These are phyloP conservation scores for Zalaria sp. DNA, from an alignment of 2,329 filamentous ascomycete genomes.

Conservation along the genomic window DNA sequence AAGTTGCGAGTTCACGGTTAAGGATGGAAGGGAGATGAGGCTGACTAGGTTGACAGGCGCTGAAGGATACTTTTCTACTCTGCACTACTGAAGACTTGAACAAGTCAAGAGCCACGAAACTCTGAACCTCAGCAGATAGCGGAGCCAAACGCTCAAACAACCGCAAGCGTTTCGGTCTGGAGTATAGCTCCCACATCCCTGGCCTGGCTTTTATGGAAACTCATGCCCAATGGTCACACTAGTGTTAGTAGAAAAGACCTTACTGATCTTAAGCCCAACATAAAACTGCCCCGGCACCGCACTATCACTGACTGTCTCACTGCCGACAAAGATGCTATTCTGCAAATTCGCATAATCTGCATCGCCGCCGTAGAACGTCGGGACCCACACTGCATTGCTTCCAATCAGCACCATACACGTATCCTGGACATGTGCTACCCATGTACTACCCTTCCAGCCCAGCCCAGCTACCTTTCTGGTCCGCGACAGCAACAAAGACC, in stretches of 20 bases:
- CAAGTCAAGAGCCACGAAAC: too few relatives aligned
- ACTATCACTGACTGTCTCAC: not conserved
- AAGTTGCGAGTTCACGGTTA: slow-evolving; percentile 16
- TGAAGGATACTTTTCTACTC: slow-evolving; percentile 22
- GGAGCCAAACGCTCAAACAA: too few relatives aligned
- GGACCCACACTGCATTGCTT: not conserved
- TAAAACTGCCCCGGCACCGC: not conserved
- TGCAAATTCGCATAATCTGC: not conserved
- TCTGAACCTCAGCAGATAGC: too few relatives aligned
- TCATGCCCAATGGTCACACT: not conserved
- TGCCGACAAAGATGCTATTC: not conserved
- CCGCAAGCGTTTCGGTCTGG: too few relatives aligned
- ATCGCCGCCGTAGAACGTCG: not conserved
- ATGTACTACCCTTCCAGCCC: too few relatives aligned
- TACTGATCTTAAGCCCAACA: not conserved
- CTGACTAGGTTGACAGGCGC: slow-evolving; percentile 5
- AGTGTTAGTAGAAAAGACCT: not conserved
- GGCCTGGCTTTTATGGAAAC: not conserved
- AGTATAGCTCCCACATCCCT: too few relatives aligned
- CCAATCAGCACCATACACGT: too few relatives aligned
- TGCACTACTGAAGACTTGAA: slow-evolving; percentile 16
- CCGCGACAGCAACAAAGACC: too few relatives aligned
- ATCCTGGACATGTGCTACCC: too few relatives aligned
- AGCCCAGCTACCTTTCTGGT: too few relatives aligned
- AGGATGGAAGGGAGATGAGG: not conserved